A percentile compares a stretch with the other conserved stretches of the same genome.
These are phyloP conservation scores for Pseudogymnoascus sp. DNA, from an alignment of 2,329 filamentous ascomycete species.

Conservation along the genomic window DNA sequence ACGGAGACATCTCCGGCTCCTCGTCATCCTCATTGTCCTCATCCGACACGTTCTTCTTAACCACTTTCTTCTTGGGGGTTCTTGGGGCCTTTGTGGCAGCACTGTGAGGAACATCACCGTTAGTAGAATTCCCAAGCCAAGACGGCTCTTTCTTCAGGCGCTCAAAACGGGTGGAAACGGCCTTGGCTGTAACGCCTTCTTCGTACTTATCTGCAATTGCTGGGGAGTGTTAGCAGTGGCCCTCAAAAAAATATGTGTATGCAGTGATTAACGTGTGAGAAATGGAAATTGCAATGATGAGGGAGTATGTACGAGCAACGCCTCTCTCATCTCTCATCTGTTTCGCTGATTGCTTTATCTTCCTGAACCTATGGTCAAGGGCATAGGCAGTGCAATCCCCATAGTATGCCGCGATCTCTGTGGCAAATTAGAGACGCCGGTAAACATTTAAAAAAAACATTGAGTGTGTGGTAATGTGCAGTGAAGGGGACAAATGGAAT, in stretches of 20 bases:
- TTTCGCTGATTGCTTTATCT: slow-evolving; percentile 24
- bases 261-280: slow-evolving; percentile 10
- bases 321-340: slow-evolving; percentile 15
- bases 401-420: slow-evolving; percentile 21
- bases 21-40: slow-evolving; percentile 17
- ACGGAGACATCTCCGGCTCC: background rate
- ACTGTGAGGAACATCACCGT: background rate
- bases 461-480: slow-evolving; percentile 10
- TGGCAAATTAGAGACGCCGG: slow-evolving; percentile 16
- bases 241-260: slow-evolving; percentile 12
- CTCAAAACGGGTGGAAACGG: slow-evolving; percentile 24
- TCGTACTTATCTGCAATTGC: slow-evolving; percentile 22
- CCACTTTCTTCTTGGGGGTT: background rate
- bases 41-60: slow-evolving; percentile 11
- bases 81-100: background rate
- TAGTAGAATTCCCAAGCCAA: slow-evolving; percentile 13
- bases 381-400: slow-evolving; percentile 19
- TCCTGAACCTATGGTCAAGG: slow-evolving; percentile 25
- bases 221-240: slow-evolving; percentile 23
- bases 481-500: background rate
- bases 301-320: slow-evolving; percentile 11
- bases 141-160: slow-evolving; percentile 21
- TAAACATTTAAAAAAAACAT: background rate
- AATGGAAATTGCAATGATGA: slow-evolving; percentile 16
- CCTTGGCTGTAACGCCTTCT: slow-evolving; percentile 24